A percentile compares a stretch with the other conserved stretches of the same genome.
phyloP scores from a whole-genome alignment of 2,329 filamentous ascomycete species.

The Elsinoe perseae region DNA sequence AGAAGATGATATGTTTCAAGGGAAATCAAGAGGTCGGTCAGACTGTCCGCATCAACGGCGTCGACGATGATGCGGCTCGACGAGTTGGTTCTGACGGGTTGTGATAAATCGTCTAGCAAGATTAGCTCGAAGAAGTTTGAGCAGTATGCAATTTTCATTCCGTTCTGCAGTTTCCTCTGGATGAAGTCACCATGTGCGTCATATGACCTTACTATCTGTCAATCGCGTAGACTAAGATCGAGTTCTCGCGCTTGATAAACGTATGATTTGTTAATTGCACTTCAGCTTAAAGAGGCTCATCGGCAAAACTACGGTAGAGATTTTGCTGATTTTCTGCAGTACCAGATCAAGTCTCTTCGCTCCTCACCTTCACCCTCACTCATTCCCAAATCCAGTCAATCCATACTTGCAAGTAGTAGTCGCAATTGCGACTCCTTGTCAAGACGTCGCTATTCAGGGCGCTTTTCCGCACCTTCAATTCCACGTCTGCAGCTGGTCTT shows the following conservation, averaged over 20 bases:
- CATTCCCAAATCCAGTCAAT: not conserved
- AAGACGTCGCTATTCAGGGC: conserved; percentile 7
- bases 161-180: too few species aligned
- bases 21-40: conserved; percentile 34
- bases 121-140: too few species aligned
- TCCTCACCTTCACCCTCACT: not conserved
- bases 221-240: too few species aligned
- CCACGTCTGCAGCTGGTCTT: conserved; percentile 6
- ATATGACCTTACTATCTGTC: too few species aligned
- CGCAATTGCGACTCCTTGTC: not conserved
- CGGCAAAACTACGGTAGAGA: conserved; percentile 6
- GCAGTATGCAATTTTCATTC: too few species aligned
- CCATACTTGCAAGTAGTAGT: not conserved
- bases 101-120: too few species aligned
- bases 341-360: not conserved
- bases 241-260: too few species aligned
- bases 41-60: conserved; percentile 35
- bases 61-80: too few species aligned
- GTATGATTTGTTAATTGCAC: too few species aligned
- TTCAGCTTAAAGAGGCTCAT: not conserved
- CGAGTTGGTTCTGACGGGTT: too few species aligned
- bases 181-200: too few species aligned
- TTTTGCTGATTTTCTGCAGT: conserved; percentile 15
- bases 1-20: conserved; percentile 23
- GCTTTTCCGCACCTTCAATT: conserved; percentile 1